These are phyloP conservation scores for Hamigera avellanea DNA, from an alignment of 495 filamentous ascomycete species.

Conservation along the genomic window DNA sequence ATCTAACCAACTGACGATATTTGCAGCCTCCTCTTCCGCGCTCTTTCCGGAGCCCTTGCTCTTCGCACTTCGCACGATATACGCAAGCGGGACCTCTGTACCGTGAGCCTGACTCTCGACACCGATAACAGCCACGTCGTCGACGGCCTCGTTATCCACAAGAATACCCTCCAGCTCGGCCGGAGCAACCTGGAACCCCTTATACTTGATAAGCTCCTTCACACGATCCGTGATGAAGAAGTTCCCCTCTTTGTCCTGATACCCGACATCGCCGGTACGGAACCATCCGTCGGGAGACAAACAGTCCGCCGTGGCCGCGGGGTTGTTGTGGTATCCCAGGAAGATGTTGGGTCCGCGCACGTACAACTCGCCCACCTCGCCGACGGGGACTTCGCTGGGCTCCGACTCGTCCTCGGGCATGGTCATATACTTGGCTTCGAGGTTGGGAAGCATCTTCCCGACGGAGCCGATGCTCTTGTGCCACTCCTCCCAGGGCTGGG, in stretches of 20 bases:
- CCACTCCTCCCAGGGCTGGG: conserved; percentile 71
- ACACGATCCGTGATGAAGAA: conserved; percentile 74
- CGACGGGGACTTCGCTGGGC: conserved; percentile 45
- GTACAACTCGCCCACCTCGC: conserved; percentile 57
- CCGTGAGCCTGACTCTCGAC: conserved; percentile 58
- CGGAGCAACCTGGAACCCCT: conserved; percentile 78
- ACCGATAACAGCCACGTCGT: conserved; percentile 78
- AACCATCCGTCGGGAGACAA: conserved; percentile 50
- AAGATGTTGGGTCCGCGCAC: conserved; percentile 54
- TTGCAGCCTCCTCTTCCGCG: conserved; percentile 41
- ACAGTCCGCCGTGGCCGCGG: conserved; percentile 53
- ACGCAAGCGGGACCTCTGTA: conserved; percentile 77
- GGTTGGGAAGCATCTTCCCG: conserved; percentile 68
- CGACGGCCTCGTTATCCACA: conserved; percentile 55
- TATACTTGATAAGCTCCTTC: conserved; percentile 87
- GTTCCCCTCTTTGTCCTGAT: conserved; percentile 47
- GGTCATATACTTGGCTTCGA: conserved; percentile 66
- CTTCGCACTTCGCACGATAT: conserved; percentile 48
- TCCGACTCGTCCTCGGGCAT: conserved; percentile 41
- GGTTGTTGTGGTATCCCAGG: conserved; percentile 64
- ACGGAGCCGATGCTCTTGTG: conserved; percentile 64
- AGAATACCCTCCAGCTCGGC: conserved; percentile 81
- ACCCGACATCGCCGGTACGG: conserved; percentile 55
- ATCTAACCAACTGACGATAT: conserved; percentile 53
- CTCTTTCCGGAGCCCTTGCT: conserved; percentile 41